Evolutionary conservation across 768 basidiomycete species (phyloP), one percentile per base, ranked within the genome.

Genomic region (Mycena belliarum): DNA sequence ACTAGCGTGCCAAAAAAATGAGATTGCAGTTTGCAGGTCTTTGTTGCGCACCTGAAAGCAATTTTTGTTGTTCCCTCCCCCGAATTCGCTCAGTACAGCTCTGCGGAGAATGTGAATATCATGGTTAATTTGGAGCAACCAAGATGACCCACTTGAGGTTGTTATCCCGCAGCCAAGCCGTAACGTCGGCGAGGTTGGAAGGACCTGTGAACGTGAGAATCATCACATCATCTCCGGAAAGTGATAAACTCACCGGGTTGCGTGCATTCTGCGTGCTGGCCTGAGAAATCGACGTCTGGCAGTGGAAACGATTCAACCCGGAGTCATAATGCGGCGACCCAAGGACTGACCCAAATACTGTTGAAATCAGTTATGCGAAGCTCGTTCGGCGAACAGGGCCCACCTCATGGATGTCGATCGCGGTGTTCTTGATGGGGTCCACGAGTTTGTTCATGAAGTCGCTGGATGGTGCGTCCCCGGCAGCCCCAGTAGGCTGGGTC

Each of bases 331-430:
- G 32, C 14, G 9, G 18, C 18, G 16, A 25, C 15, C 5, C 3
- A 2, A 24, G n/a, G 6, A 51, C 61, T 48, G 16, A 63, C 61
- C 61, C 44, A 63, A 26, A 45, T 63, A 63, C 61, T 63, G 26
- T 16, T n/a, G 23, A n/a, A n/a, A 29, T 40, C 4, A 10, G 49
- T 46, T 33, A 29, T 29, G 14, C 23, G 52, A 14, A n/a, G n/a
- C n/a, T n/a, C n/a, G n/a, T n/a, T n/a, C n/a, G n/a, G n/a, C n/a
- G n/a, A n/a, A 14, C 1, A 23, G 6, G 25, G 9, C 68, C 12
- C 41, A 75, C 74, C 69, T 80, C 79, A 56, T 80, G 79, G 20
- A 79, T 64, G 63, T 80, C 78, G 52, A 80, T 77, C n/a, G 77
- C 79, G 1, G 71, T 71, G 53, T 80, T 80, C 18, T 68, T 57